Base-by-base conservation (phyloP, 2,329 filamentous ascomycete genomes). In the Tolypocladium cylindrosporum region DNA sequence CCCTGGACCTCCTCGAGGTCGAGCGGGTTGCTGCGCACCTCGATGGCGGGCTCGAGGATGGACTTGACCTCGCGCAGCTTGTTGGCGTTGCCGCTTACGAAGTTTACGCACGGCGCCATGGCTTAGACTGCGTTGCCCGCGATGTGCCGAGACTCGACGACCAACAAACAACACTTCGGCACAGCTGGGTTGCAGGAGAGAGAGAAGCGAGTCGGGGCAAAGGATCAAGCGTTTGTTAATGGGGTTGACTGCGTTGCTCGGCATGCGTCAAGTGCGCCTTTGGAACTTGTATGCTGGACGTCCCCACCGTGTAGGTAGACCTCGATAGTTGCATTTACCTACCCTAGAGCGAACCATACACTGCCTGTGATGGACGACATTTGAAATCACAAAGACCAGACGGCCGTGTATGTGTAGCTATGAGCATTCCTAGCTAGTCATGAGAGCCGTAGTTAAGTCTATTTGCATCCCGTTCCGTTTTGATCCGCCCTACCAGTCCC, bases 1-100 rank as follows among this genome's bases (percentile, higher is more conserved):
- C 93, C 94, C 75, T 99, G 94, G 54, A 97, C 86, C 76, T 99
- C 94, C 39, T 88, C 81, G 24, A 97, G 77, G 68, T 97, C 91
- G 37, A 97, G 74, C 41, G 83, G 79, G 71, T 90, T 84, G 74
- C 81, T 93, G 57, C 83, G 80, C 48, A 99, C 80, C 62, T 87
- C 79, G 63, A 97, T 88, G 40, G 82, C 83, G 10, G 83, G 79
- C 65, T 87, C 86, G 3, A 99, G 82, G 65, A 99, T 97, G 21
- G 89, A 87, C 72, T 89, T 86, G 64, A 96, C 91, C 77, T 99
- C 94, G 58, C 81, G 77, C 58, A 99, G 82, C 77, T 99, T 99
- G 78, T 96, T 95, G 68, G 87, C 85, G 75, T 99, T 99, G 73
- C 93, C 89, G 2, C 93, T 97, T 70, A 99, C 96, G 78, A 99